Evolutionary conservation across 1,139 yeast species (phyloP), one percentile per base, ranked within the genome.

Genomic region (Candida sanyaensis): DNA sequence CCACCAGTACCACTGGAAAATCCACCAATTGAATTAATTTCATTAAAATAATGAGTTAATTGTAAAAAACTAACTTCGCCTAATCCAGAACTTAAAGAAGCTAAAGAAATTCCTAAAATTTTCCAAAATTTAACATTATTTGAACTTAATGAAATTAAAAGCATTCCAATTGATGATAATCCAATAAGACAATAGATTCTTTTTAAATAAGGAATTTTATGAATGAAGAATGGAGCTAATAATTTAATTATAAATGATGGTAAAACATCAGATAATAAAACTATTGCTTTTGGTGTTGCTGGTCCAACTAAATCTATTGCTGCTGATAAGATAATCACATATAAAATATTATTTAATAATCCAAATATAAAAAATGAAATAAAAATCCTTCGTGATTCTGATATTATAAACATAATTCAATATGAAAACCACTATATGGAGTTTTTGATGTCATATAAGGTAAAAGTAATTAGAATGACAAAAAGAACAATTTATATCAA

Each of bases 1-100:
- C 90, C 96, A 0, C 98, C 98, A 0, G 98, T 93, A 0, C 99
- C 99, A 11, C 91, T 80, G 33, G 96, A 87, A 80, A 95, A 93
- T 0, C 96, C 97, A 43, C 88, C 84, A 42, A 93, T 73, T 2
- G 96, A 77, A 43, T 56, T 48, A 17, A 67, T 62, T 31, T 77
- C 76, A 17, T 74, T 74, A 59, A 79, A 85, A 56, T 71, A 81
- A 62, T 90, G 96, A 0, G 97, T 88, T 63, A 93, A 70, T 62
- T 88, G 96, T 43, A 93, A 68, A 55, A 92, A 93, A 0, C 97
- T 88, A 13, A 88, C 74, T 61, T 93, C 99, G 0, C 99, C 99
- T 27, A 91, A 67, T 0, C 98, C 98, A 0, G 96, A 86, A 12
- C 96, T 86, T 5, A 83, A 60, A 1, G 96, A 88, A 0, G 98